A percentile compares a stretch with the other conserved stretches of the same genome.
Conservation (phyloP, 148 eudicot species). For the Rhododendron mucronatum region DNA sequence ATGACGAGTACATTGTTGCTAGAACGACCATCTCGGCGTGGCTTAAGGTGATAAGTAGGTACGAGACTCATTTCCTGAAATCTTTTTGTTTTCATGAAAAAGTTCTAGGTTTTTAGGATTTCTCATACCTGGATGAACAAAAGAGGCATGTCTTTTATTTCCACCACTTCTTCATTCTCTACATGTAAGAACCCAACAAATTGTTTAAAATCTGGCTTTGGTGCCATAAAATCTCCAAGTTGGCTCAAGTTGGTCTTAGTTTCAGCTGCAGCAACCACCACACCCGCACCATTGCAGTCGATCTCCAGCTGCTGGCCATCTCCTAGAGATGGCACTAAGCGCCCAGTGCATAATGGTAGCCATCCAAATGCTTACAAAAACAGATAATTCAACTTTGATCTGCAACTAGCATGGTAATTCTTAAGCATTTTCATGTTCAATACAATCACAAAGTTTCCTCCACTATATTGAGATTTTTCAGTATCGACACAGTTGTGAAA, state of each 20-base stretch:
- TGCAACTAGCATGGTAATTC: not conserved
- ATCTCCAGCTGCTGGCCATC: slow-evolving; percentile 19
- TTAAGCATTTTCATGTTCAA: not conserved
- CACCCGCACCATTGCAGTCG: slow-evolving; percentile 21
- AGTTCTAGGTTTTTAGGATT: no score
- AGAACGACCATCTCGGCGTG: no score
- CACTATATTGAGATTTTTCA: not conserved
- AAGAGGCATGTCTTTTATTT: slow-evolving; percentile 18
- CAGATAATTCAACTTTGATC: not conserved
- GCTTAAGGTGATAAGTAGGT: no score
- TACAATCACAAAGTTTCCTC: not conserved
- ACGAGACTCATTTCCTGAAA: no score
- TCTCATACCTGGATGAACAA: slow-evolving; percentile 20
- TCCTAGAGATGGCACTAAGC: slow-evolving; percentile 13
- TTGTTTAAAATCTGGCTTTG: slow-evolving; percentile 22
- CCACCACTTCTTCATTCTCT: slow-evolving; percentile 13
- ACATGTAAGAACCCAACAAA: slow-evolving; percentile 12
- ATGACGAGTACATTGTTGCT: no score
- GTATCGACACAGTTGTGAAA: not conserved
- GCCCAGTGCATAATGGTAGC: slow-evolving; percentile 4
- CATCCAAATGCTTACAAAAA: not conserved
- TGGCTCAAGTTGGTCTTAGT: slow-evolving; percentile 14
- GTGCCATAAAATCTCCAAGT: slow-evolving; percentile 12
- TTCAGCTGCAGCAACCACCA: slow-evolving; percentile 19
- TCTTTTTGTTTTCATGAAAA: no score